A percentile compares a stretch with the other conserved stretches of the same genome.
Evolutionary conservation across 371 early-diverging fungal genomes (phyloP).

Genomic region (Cokeromyces recurvatus): DNA sequence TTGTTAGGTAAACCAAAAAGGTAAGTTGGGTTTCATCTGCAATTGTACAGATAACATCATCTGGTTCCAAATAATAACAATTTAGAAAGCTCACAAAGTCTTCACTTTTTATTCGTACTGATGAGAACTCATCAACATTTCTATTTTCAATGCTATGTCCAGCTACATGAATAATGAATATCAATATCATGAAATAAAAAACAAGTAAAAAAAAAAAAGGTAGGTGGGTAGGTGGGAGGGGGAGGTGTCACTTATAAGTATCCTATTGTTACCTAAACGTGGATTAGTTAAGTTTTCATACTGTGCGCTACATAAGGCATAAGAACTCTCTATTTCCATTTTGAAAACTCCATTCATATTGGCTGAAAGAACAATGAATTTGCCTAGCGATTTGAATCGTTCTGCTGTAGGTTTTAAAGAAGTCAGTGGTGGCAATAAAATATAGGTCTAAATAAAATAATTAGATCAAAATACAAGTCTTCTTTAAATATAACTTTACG

Average conservation of each 20-base stretch:
- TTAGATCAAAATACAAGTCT: background rate
- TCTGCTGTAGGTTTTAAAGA: conserved; percentile 38
- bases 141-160: conserved; percentile 1
- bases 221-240: too few relatives aligned
- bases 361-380: conserved; percentile 44
- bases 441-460: conserved; percentile 36
- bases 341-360: conserved; percentile 55
- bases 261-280: conserved; percentile 28
- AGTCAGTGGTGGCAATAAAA: conserved; percentile 44
- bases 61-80: conserved; percentile 49
- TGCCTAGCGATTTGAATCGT: conserved; percentile 39
- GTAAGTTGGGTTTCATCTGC: conserved; percentile 23
- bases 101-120: conserved; percentile 44
- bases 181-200: too few relatives aligned
- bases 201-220: background rate
- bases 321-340: conserved; percentile 35
- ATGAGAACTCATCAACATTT: conserved; percentile 27
- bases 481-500: conserved; percentile 4
- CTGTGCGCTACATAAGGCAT: conserved; percentile 40
- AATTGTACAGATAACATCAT: conserved; percentile 49
- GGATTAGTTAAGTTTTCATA: conserved; percentile 49
- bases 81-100: conserved; percentile 57
- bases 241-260: background rate
- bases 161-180: background rate
- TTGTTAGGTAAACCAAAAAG: conserved; percentile 28